Percentiles rank a stretch among this genome's conserved stretches.
Conservation (phyloP, 495 filamentous ascomycete species). For the Hypoxylon subgilvum region DNA sequence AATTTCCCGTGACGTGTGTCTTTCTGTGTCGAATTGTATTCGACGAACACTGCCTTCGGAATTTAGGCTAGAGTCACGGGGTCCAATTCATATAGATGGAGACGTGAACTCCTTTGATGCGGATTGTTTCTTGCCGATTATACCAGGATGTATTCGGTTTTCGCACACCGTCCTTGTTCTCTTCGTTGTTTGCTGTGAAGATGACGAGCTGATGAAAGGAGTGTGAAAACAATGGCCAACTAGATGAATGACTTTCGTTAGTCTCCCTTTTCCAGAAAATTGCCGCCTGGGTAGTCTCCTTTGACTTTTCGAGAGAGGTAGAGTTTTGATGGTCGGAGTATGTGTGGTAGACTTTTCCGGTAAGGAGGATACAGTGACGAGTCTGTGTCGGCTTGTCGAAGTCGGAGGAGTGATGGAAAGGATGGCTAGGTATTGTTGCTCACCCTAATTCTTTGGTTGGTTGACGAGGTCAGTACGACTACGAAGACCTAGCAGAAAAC, state of each 20-base stretch:
- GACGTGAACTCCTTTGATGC: conserved; percentile 18
- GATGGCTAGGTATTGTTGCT: conserved; percentile 1
- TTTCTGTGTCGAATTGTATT: conserved; percentile 7
- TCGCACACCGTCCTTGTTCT: conserved; percentile 14
- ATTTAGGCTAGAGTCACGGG: conserved; percentile 5
- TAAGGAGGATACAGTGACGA: background rate
- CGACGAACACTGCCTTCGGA: conserved; percentile 6
- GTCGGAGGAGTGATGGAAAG: conserved; percentile 9
- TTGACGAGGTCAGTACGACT: conserved; percentile 41
- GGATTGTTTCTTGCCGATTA: conserved; percentile 13
- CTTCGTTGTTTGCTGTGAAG: conserved; percentile 5
- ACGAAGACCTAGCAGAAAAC: conserved; percentile 26
- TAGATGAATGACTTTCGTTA: conserved; percentile 28
- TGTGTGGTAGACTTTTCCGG: background rate
- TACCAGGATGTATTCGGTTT: background rate
- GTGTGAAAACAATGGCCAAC: conserved; percentile 27
- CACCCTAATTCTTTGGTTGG: conserved; percentile 34
- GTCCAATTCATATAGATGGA: conserved; percentile 26
- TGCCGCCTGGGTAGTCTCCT: background rate
- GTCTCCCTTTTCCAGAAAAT: conserved; percentile 15
- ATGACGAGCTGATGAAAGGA: conserved; percentile 22
- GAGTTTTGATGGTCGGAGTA: conserved; percentile 1
- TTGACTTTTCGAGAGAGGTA: conserved; percentile 1
- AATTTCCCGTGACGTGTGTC: conserved; percentile 8
- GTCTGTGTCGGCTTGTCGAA: conserved; percentile 3